These are phyloP conservation scores for Elsinoe fawcettii DNA, from an alignment of 2,329 filamentous ascomycete genomes.

Conservation along the genomic window DNA sequence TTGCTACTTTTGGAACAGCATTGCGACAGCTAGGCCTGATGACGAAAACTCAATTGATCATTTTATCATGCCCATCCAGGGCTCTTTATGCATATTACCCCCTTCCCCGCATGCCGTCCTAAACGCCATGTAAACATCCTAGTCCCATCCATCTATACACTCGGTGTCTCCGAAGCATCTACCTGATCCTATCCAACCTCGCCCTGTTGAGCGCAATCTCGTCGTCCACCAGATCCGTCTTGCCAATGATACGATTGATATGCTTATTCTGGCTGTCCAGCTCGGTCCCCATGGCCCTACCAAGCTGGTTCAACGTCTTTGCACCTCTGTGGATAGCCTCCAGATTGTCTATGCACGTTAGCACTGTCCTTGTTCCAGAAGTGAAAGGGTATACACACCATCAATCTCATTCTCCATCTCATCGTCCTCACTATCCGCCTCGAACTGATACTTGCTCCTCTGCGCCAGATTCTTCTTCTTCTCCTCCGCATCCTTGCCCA, in stretches of 20 bases:
- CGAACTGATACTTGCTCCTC: constrained; percentile 67
- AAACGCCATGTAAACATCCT: not conserved
- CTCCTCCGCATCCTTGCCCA: constrained; percentile 44
- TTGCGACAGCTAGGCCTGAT: not conserved
- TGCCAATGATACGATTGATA: constrained; percentile 64
- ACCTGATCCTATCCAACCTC: constrained; percentile 56
- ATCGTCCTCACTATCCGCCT: constrained; percentile 64
- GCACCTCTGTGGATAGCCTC: constrained; percentile 55
- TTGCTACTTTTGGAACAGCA: too few species aligned
- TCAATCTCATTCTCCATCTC: constrained; percentile 48
- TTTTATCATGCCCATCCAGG: not conserved
- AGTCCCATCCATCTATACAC: not conserved
- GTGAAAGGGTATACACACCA: constrained; percentile 24
- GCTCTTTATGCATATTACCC: not conserved
- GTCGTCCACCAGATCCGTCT: constrained; percentile 75
- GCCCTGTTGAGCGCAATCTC: constrained; percentile 71
- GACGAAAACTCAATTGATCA: not conserved
- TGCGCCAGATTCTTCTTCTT: constrained; percentile 50
- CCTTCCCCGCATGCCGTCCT: not conserved
- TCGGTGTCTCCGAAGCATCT: constrained; percentile 17
- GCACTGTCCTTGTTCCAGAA: not conserved
- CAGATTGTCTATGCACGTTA: constrained; percentile 41
- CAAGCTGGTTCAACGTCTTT: constrained; percentile 63
- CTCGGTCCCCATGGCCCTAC: constrained; percentile 65
- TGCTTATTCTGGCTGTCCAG: constrained; percentile 69